Conservation (phyloP, 2,329 filamentous ascomycete species). For the Lasiodiplodia hormozganensis region DNA sequence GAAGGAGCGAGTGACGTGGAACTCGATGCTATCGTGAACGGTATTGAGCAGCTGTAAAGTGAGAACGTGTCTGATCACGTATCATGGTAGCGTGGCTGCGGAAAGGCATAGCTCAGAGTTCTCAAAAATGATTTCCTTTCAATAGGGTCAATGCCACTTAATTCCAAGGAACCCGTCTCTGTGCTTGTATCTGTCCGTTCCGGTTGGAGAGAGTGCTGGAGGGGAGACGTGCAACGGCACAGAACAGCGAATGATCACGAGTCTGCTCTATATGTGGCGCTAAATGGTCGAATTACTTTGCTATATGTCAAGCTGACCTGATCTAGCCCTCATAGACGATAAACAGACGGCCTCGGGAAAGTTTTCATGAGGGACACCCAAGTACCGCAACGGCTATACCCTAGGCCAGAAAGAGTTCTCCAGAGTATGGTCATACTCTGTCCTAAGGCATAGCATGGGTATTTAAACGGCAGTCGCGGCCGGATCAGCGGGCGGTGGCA, state of each 20-base stretch:
- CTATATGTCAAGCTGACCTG: no score
- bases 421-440: no score
- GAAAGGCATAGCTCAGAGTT: neutral
- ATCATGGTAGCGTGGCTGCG: neutral
- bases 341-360: no score
- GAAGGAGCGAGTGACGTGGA: conserved; percentile 31
- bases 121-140: neutral
- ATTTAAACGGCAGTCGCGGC: neutral
- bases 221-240: neutral
- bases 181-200: neutral
- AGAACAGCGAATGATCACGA: no score
- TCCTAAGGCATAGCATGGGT: no score
- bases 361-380: no score
- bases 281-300: no score
- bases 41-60: conserved; percentile 27
- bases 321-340: no score
- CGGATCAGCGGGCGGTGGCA: conserved; percentile 22
- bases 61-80: neutral
- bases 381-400: no score
- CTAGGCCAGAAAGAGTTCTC: no score
- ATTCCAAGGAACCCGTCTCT: neutral
- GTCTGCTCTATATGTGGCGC: no score
- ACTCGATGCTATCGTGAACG: conserved; percentile 23
- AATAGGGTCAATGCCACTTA: neutral
- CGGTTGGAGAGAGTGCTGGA: neutral